Conservation (phyloP, 140 eudicot species). For the Eryngium alpinum region DNA sequence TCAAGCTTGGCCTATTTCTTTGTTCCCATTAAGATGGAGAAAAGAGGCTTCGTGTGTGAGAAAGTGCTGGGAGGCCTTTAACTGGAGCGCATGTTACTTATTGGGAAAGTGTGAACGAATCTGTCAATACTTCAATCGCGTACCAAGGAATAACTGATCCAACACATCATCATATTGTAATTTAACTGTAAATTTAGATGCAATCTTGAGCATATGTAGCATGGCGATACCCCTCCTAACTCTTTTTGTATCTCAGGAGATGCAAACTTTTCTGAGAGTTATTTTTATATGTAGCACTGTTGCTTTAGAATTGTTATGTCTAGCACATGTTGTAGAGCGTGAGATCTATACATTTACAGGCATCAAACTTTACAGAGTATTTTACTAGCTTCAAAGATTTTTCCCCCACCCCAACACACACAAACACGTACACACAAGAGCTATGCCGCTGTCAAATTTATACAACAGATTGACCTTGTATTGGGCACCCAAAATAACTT, state of each 20-base stretch:
- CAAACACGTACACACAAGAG: no score
- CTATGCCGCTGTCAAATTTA: no score
- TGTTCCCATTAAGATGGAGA: background rate
- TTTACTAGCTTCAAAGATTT: no score
- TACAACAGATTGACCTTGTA: no score
- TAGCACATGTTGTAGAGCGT: background rate
- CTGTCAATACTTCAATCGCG: background rate
- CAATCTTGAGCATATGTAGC: background rate
- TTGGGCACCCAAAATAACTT: no score
- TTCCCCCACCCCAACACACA: no score
- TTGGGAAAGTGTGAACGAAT: background rate
- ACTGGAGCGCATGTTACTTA: background rate
- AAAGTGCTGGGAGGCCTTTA: background rate
- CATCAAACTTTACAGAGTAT: no score
- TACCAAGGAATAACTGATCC: background rate
- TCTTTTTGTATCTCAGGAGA: background rate
- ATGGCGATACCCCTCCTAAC: background rate
- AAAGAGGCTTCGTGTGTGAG: background rate
- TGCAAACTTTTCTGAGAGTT: background rate
- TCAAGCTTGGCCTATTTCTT: background rate
- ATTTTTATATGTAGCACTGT: background rate
- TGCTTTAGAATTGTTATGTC: background rate
- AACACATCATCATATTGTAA: background rate
- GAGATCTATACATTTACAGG: background rate
- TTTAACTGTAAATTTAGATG: background rate